phyloP scores from a whole-genome alignment of 192 early-diverging fungal species.

The Paraglomus occultum region DNA sequence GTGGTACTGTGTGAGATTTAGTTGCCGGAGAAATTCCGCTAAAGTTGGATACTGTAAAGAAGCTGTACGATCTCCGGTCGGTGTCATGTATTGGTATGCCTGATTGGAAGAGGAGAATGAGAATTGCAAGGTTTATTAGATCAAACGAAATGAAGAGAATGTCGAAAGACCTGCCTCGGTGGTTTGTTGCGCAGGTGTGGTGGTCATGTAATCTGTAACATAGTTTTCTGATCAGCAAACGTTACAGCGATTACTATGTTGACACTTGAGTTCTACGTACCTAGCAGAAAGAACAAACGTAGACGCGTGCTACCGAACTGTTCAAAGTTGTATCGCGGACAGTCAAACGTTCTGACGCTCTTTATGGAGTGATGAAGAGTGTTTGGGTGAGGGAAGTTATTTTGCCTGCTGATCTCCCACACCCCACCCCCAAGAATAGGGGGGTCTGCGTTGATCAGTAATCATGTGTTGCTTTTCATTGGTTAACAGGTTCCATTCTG shows the following conservation, averaged over 20 bases:
- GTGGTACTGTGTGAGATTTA: slow-evolving; percentile 52
- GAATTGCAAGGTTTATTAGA: slow-evolving; percentile 1
- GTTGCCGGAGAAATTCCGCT: slow-evolving; percentile 44
- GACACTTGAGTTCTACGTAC: neutral
- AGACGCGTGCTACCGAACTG: neutral
- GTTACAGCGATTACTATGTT: neutral
- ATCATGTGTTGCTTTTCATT: too few species aligned
- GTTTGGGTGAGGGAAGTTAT: slow-evolving; percentile 1
- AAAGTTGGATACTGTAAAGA: slow-evolving; percentile 31
- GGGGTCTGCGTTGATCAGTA: too few species aligned
- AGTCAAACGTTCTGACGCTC: slow-evolving; percentile 17
- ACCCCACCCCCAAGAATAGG: neutral
- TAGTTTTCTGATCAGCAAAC: neutral
- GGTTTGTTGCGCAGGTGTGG: slow-evolving; percentile 5
- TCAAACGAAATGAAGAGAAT: too few species aligned
- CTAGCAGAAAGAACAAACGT: neutral
- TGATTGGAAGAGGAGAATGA: neutral
- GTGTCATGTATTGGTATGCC: too few species aligned
- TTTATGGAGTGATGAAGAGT: neutral
- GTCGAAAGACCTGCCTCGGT: neutral
- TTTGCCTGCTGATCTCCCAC: neutral
- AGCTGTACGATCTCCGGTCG: neutral
- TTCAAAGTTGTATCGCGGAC: neutral
- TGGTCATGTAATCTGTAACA: neutral
- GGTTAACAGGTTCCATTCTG: too few species aligned